A percentile compares a stretch with the other conserved stretches of the same genome.
Evolutionary conservation across 169 alveolate species (phyloP).

Genomic region (Sarcocystis neurona): DNA sequence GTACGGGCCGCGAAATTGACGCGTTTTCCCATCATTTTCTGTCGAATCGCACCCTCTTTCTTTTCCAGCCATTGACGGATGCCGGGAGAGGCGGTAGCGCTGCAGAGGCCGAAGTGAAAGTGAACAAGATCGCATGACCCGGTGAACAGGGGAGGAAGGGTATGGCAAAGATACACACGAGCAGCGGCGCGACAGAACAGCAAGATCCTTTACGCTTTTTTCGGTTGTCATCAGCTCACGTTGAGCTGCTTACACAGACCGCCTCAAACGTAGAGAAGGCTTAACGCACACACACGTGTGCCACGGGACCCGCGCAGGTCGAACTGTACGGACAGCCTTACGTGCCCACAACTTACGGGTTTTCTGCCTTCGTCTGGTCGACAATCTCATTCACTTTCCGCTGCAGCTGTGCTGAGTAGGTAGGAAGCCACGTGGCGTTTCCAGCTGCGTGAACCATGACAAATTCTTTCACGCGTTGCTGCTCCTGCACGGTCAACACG

Average conservation of each 20-base stretch:
- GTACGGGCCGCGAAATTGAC: conserved; percentile 98
- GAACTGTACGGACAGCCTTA: neutral
- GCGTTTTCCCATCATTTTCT: conserved; percentile 98
- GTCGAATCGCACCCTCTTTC: conserved; percentile 96
- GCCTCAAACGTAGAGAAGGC: too few species aligned
- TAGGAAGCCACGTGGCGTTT: conserved; percentile 40
- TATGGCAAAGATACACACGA: too few species aligned
- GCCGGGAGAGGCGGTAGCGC: conserved; percentile 75
- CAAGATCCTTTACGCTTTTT: too few species aligned
- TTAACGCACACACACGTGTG: neutral
- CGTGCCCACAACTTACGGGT: conserved; percentile 30
- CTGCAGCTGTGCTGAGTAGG: conserved; percentile 54
- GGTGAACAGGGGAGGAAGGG: neutral
- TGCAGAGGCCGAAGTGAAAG: neutral
- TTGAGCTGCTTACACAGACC: neutral
- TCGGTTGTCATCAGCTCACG: too few species aligned
- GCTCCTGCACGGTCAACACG: conserved; percentile 8
- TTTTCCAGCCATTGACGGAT: conserved; percentile 93
- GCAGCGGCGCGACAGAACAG: too few species aligned
- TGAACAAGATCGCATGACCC: neutral
- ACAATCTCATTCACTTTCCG: conserved; percentile 42
- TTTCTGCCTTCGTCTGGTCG: conserved; percentile 48
- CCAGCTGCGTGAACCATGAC: conserved; percentile 49
- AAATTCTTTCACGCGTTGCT: conserved; percentile 47
- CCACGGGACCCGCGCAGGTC: neutral